phyloP scores from a whole-genome alignment of 2,329 filamentous ascomycete genomes.

The Geosmithia morbida region DNA sequence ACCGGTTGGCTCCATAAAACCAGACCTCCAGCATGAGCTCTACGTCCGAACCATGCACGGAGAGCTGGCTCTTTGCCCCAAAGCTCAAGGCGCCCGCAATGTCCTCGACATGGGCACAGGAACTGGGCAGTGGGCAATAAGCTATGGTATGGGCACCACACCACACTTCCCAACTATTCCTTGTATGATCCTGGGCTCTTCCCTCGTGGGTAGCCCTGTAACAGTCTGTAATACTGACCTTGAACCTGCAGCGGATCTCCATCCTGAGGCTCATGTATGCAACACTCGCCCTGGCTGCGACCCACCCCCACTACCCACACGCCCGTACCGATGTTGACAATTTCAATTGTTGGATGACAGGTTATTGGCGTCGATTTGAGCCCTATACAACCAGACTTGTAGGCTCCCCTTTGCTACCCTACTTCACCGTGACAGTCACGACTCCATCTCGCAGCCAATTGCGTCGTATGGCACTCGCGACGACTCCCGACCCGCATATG shows the following conservation, averaged over 20 bases:
- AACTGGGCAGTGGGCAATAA: conserved; percentile 17
- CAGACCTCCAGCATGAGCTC: conserved; percentile 2
- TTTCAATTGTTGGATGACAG: neutral
- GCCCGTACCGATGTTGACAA: neutral
- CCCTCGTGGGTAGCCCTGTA: too few species aligned
- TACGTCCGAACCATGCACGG: conserved; percentile 1
- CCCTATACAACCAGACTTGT: conserved; percentile 17
- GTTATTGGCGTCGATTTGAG: conserved; percentile 17
- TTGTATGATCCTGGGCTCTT: neutral
- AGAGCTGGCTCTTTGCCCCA: neutral
- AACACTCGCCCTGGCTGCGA: neutral
- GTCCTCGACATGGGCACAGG: conserved; percentile 17
- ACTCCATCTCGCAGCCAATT: too few species aligned
- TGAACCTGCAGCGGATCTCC: conserved; percentile 2
- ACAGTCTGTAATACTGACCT: neutral
- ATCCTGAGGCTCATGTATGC: conserved; percentile 8
- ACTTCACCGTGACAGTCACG: too few species aligned
- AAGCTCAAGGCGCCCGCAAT: conserved; percentile 6
- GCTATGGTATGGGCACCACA: conserved; percentile 9
- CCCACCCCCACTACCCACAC: neutral
- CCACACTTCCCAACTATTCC: neutral
- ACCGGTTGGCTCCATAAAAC: neutral
- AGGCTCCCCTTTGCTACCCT: neutral
- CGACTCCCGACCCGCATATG: too few species aligned
- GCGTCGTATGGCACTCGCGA: too few species aligned